These are phyloP conservation scores for Melastoma candidum DNA, from an alignment of 441 rosid genomes.

Conservation along the genomic window DNA sequence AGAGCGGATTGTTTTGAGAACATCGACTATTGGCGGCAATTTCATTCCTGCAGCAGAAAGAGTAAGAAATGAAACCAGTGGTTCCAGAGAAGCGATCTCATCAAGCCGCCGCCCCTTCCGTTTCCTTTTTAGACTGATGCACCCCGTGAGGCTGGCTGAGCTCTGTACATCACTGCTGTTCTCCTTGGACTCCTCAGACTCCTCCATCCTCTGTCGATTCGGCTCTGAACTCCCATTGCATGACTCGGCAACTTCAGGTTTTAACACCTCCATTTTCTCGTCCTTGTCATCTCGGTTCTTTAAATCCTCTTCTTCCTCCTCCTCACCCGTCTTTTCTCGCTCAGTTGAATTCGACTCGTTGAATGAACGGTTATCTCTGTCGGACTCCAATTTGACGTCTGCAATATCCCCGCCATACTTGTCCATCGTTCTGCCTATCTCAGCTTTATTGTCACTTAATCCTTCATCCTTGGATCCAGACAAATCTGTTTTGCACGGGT, in stretches of 20 bases:
- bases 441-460: slow-evolving; percentile 20
- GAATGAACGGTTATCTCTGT: slow-evolving; percentile 32
- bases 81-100: slow-evolving; percentile 18
- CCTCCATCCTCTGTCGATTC: slow-evolving; percentile 22
- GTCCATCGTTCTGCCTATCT: slow-evolving; percentile 8
- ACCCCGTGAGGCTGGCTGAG: slow-evolving; percentile 28
- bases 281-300: slow-evolving; percentile 22
- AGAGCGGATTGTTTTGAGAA: slow-evolving; percentile 36
- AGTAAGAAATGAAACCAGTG: slow-evolving; percentile 7
- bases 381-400: slow-evolving; percentile 26
- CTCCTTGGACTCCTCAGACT: slow-evolving; percentile 14
- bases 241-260: slow-evolving; percentile 21
- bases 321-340: slow-evolving; percentile 12
- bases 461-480: slow-evolving; percentile 14
- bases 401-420: slow-evolving; percentile 11
- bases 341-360: slow-evolving; percentile 53
- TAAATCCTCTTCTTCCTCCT: slow-evolving; percentile 6
- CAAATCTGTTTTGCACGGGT: slow-evolving; percentile 38
- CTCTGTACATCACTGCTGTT: slow-evolving; percentile 53
- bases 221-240: slow-evolving; percentile 21
- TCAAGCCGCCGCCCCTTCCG: slow-evolving; percentile 16
- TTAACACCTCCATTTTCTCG: slow-evolving; percentile 20
- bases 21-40: slow-evolving; percentile 38
- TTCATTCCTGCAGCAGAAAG: slow-evolving; percentile 13
- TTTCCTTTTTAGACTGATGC: slow-evolving; percentile 13